Evolutionary conservation across 2,329 filamentous ascomycete genomes (phyloP).

Genomic region (Rhynchosporium agropyri): DNA sequence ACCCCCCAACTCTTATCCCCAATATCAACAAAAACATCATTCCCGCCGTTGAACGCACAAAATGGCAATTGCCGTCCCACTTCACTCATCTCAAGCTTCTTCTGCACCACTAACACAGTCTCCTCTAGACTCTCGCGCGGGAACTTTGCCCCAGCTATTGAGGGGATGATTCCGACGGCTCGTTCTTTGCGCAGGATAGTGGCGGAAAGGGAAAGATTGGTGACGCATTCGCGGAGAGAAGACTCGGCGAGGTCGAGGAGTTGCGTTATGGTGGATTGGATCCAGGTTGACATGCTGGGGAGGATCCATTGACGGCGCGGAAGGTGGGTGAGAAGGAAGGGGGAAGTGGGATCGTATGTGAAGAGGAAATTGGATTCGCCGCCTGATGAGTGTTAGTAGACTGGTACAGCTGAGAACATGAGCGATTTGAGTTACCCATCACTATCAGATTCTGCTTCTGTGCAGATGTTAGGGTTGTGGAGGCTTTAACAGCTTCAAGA

Average conservation of each 20-base stretch:
- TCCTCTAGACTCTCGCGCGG: slow-evolving; percentile 90
- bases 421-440: slow-evolving; percentile 57
- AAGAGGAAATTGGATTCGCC: slow-evolving; percentile 97
- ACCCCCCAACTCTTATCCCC: slow-evolving; percentile 98
- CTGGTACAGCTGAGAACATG: background rate
- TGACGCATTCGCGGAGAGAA: slow-evolving; percentile 79
- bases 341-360: slow-evolving; percentile 66
- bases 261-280: slow-evolving; percentile 71
- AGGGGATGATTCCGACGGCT: slow-evolving; percentile 77
- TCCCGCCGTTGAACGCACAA: slow-evolving; percentile 97
- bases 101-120: slow-evolving; percentile 91
- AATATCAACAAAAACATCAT: slow-evolving; percentile 98
- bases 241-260: slow-evolving; percentile 90
- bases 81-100: slow-evolving; percentile 80
- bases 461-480: slow-evolving; percentile 58
- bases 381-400: slow-evolving; percentile 44
- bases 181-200: slow-evolving; percentile 84
- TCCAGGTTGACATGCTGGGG: slow-evolving; percentile 77
- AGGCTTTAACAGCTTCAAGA: slow-evolving; percentile 72
- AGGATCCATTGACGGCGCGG: slow-evolving; percentile 71
- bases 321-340: slow-evolving; percentile 69
- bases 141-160: slow-evolving; percentile 64
- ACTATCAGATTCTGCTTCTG: slow-evolving; percentile 83
- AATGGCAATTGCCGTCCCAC: slow-evolving; percentile 76
- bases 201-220: slow-evolving; percentile 78